phyloP scores from a whole-genome alignment of 2,329 filamentous ascomycete species.

The Rugonectria rugulosa region DNA sequence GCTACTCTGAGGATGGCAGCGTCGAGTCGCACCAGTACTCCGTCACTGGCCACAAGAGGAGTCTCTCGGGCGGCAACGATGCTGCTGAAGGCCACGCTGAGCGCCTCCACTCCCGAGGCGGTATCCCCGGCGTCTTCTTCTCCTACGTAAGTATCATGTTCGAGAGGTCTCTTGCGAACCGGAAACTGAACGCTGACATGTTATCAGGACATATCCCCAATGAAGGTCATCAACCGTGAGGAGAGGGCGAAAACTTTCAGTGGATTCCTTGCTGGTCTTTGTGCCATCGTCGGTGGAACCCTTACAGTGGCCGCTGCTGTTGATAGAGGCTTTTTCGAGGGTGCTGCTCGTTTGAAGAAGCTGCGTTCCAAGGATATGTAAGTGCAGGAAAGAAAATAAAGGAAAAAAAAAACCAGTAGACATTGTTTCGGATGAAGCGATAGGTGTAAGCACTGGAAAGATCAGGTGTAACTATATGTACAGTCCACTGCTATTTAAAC shows the following conservation, averaged over 20 bases:
- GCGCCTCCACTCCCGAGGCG: constrained; percentile 85
- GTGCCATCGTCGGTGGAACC: constrained; percentile 93
- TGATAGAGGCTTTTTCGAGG: constrained; percentile 91
- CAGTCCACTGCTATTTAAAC: constrained; percentile 34
- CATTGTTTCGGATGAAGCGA: constrained; percentile 17
- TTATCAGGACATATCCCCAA: constrained; percentile 89
- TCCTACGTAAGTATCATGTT: constrained; percentile 76
- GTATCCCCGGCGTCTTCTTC: constrained; percentile 98
- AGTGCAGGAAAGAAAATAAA: constrained; percentile 15
- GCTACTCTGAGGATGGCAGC: constrained; percentile 72
- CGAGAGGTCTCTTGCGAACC: no score
- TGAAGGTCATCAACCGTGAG: constrained; percentile 99
- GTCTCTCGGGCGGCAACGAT: constrained; percentile 83
- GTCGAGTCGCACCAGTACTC: constrained; percentile 99
- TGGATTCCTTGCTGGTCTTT: constrained; percentile 91
- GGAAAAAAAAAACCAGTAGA: neutral
- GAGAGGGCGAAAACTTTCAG: constrained; percentile 87
- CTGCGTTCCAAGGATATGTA: constrained; percentile 71
- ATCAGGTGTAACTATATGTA: constrained; percentile 33
- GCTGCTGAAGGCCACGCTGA: constrained; percentile 89
- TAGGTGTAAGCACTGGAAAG: constrained; percentile 9
- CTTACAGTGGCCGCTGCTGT: constrained; percentile 94
- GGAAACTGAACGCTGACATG: constrained; percentile 26
- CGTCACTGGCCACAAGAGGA: constrained; percentile 95
- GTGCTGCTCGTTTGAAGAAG: constrained; percentile 85